Percentiles rank a stretch among this genome's conserved stretches.
phyloP scores from a whole-genome alignment of 305 asterid species.

The Fraxinus xanthoxyloides region DNA sequence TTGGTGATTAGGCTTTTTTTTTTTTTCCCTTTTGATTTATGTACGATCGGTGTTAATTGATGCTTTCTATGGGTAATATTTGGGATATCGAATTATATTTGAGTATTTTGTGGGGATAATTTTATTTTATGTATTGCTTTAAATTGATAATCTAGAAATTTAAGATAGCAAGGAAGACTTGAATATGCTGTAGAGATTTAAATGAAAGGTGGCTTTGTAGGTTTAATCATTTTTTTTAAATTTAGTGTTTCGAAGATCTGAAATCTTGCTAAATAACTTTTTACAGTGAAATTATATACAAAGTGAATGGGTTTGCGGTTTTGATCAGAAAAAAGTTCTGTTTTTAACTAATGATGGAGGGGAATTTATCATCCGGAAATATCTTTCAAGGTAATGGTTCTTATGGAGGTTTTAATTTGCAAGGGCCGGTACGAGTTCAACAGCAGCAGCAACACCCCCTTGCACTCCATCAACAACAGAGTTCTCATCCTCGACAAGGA shows the following conservation, averaged over 20 bases:
- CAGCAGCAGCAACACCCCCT: constrained; percentile 47
- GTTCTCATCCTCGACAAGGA: constrained; percentile 39
- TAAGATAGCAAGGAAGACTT: constrained; percentile 5
- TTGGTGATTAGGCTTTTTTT: constrained; percentile 16
- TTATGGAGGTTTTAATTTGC: constrained; percentile 58
- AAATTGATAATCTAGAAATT: constrained; percentile 15
- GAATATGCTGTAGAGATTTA: background rate
- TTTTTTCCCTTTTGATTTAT: background rate
- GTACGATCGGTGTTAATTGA: constrained; percentile 12
- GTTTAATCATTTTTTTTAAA: background rate
- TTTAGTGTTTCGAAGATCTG: constrained; percentile 26
- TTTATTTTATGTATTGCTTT: background rate
- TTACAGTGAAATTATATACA: constrained; percentile 2
- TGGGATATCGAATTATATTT: background rate
- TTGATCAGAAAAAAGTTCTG: constrained; percentile 22
- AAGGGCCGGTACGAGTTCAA: constrained; percentile 45
- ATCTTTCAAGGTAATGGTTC: constrained; percentile 46
- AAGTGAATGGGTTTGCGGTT: constrained; percentile 23
- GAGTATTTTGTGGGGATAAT: background rate
- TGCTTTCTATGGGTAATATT: constrained; percentile 6
- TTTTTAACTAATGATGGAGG: constrained; percentile 38
- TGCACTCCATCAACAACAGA: constrained; percentile 35
- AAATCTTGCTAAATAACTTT: constrained; percentile 1
- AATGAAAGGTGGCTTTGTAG: background rate
- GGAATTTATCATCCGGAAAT: constrained; percentile 45